Conservation (phyloP, 495 filamentous ascomycete genomes). For the Evansstolkia leycettana region DNA sequence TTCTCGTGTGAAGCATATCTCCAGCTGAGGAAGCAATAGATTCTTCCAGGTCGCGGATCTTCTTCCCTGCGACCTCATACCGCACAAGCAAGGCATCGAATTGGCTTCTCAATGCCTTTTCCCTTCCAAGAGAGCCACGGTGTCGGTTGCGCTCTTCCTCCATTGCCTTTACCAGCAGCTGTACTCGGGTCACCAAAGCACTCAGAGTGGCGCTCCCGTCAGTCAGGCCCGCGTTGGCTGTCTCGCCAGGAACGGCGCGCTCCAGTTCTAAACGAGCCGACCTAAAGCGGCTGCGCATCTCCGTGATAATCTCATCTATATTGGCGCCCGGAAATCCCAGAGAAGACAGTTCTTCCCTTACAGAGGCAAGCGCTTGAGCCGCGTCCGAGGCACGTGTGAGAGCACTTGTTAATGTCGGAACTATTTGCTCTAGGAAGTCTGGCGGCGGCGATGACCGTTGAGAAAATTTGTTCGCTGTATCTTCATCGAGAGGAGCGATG, state of each 20-base stretch:
- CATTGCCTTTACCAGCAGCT: conserved; percentile 24
- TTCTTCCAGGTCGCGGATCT: conserved; percentile 38
- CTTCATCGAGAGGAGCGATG: conserved; percentile 19
- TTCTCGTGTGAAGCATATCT: conserved; percentile 34
- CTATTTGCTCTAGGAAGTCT: conserved; percentile 24
- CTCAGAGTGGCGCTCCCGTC: conserved; percentile 25
- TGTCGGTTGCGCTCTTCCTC: conserved; percentile 17
- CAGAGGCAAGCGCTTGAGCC: conserved; percentile 20
- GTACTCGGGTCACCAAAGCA: conserved; percentile 23
- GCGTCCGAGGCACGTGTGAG: conserved; percentile 27
- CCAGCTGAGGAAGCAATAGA: conserved; percentile 42
- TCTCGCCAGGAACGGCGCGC: conserved; percentile 53
- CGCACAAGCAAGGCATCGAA: conserved; percentile 28
- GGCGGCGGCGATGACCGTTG: conserved; percentile 23
- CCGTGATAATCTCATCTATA: conserved; percentile 35
- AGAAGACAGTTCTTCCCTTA: conserved; percentile 27
- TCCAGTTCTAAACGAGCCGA: conserved; percentile 56
- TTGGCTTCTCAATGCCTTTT: conserved; percentile 27
- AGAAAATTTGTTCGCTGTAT: conserved; percentile 20
- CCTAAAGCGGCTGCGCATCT: conserved; percentile 44
- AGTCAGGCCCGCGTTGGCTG: conserved; percentile 27
- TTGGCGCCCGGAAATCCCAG: conserved; percentile 44
- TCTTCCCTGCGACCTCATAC: conserved; percentile 27
- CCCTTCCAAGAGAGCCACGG: conserved; percentile 18
- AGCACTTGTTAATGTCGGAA: conserved; percentile 20